Percentiles rank a stretch among this genome's conserved stretches.
phyloP scores from a whole-genome alignment of 2,329 filamentous ascomycete species.

The Amauroascus verrucosus region DNA sequence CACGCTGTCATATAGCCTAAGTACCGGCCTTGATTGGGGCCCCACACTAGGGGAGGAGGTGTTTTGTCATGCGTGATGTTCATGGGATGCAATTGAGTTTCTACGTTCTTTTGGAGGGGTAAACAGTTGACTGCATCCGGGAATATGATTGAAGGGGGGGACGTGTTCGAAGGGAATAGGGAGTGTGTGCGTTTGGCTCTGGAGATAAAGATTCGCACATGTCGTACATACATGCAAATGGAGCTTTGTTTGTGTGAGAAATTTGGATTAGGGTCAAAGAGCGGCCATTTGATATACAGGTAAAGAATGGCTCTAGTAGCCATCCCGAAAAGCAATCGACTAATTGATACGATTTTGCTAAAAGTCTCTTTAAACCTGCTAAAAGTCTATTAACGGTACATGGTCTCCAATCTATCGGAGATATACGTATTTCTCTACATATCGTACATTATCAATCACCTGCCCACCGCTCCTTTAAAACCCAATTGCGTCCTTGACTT shows the following conservation, averaged over 20 bases:
- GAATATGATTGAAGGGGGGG: neutral
- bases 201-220: too few relatives aligned
- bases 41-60: neutral
- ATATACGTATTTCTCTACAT: too few relatives aligned
- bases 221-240: too few relatives aligned
- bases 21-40: neutral
- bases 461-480: neutral
- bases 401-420: too few relatives aligned
- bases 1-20: neutral
- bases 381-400: too few relatives aligned
- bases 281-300: too few relatives aligned
- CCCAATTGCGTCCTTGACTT: conserved; percentile 16
- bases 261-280: too few relatives aligned
- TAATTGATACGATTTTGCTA: too few relatives aligned
- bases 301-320: too few relatives aligned
- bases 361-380: too few relatives aligned
- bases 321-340: too few relatives aligned
- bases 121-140: neutral
- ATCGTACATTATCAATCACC: neutral
- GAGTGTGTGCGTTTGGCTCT: conserved; percentile 6
- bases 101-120: neutral
- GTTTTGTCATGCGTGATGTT: neutral
- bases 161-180: neutral
- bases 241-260: neutral
- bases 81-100: conserved; percentile 11